Evolutionary conservation across 345 rosid genomes (phyloP), one percentile per base, ranked within the genome.

Genomic region (Eucalyptus globulus): DNA sequence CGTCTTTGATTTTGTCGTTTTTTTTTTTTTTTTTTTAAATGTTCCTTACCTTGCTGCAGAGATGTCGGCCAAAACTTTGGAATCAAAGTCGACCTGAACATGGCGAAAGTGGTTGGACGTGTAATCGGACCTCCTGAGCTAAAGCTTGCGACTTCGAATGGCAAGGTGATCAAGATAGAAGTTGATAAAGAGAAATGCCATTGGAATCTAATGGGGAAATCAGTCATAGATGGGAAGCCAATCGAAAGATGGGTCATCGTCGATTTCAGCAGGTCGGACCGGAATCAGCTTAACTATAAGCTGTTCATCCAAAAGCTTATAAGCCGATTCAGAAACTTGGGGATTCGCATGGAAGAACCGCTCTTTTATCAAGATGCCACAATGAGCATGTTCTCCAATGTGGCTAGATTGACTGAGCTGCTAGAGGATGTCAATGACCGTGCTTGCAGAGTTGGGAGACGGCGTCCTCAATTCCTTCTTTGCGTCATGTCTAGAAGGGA

Each of bases 401-500:
- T 86, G 62, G 93, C 89, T 81, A 88, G 40, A 37, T 92, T 97
- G 14, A 90, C 54, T 29, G 91, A 90, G 86, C 90, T 95, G 87
- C 95, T 97, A 76, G 94, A 88, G 88, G n/a, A 37, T 2, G 90
- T 94, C 47, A 89, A 87, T 86, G 90, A 92, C 5, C 90, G 21
- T 87, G 96, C 94, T 80, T 53, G 56, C 56, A 53, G 56, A 53
- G 56, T 53, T 53, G 56, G 56, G 56, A 53, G 56, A 53, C 56
- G 22, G 56, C 24, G 56, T 53, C 56, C 56, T 53, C 56, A 53
- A 53, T 53, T 97, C 87, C 85, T 97, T 85, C 90, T 96, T 6
- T 97, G 99, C 90, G 95, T 96, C 88, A 97, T 96, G 99, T 91
- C 97, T 4, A n/a, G 51, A 86, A 95, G 72, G 89, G 90, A 92